These are phyloP conservation scores for Discostella stelligeroides DNA, from an alignment of 108 stramenopile species.

Conservation along the genomic window DNA sequence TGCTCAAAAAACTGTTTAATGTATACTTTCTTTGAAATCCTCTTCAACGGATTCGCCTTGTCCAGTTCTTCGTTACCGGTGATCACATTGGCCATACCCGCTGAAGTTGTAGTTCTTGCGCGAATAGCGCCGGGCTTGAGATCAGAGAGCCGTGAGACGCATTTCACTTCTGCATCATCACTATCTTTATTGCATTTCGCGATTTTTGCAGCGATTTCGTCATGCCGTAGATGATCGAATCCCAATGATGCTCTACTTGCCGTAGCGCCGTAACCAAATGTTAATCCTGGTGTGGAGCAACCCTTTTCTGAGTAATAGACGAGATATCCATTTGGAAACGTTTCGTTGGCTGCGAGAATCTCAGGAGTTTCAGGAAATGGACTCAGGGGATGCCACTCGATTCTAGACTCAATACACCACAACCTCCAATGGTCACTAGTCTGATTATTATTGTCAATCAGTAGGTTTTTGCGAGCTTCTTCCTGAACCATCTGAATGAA, in stretches of 20 bases:
- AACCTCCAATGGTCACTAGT: slow-evolving; percentile 27
- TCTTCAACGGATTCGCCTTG: slow-evolving; percentile 14
- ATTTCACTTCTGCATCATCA: slow-evolving; percentile 14
- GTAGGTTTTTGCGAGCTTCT: slow-evolving; percentile 11
- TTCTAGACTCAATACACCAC: slow-evolving; percentile 41
- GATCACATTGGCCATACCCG: slow-evolving; percentile 73
- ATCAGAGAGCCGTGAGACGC: slow-evolving; percentile 25
- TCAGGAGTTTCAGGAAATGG: slow-evolving; percentile 21
- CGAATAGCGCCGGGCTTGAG: slow-evolving; percentile 61
- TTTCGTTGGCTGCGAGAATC: slow-evolving; percentile 7
- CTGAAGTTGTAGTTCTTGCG: slow-evolving; percentile 70
- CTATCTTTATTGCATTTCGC: slow-evolving; percentile 23
- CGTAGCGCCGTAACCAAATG: slow-evolving; percentile 53
- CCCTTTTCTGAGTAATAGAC: slow-evolving; percentile 21
- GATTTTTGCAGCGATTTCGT: slow-evolving; percentile 35
- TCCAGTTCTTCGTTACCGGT: slow-evolving; percentile 26
- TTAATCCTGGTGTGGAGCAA: slow-evolving; percentile 71
- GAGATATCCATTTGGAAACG: slow-evolving; percentile 26
- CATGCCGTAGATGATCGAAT: slow-evolving; percentile 41
- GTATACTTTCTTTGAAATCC: slow-evolving; percentile 10
- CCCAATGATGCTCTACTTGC: slow-evolving; percentile 29
- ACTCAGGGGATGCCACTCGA: slow-evolving; percentile 50
- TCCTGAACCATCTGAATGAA: not conserved
- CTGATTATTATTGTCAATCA: not conserved
- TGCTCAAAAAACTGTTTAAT: slow-evolving; percentile 42